phyloP scores from a whole-genome alignment of 2,329 filamentous ascomycete genomes.

The Lachnellula suecica region DNA sequence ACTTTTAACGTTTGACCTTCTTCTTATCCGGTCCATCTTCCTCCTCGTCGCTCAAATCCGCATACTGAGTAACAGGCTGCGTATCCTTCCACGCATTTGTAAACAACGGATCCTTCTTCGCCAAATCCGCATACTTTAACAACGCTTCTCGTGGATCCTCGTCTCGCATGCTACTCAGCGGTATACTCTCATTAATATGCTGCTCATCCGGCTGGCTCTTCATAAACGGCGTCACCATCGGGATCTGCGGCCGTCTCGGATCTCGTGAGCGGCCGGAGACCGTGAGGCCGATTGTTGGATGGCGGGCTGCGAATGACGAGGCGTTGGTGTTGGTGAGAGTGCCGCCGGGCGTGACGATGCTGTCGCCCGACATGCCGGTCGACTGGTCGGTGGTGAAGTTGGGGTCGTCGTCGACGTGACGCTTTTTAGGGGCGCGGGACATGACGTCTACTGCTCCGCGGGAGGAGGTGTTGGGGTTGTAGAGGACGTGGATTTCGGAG shows the following conservation, averaged over 20 bases:
- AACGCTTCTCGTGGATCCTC: constrained; percentile 94
- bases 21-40: constrained; percentile 67
- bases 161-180: constrained; percentile 88
- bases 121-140: constrained; percentile 91
- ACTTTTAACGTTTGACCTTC: constrained; percentile 44
- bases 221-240: constrained; percentile 82
- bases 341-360: constrained; percentile 70
- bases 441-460: constrained; percentile 86
- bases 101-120: constrained; percentile 90
- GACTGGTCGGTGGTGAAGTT: constrained; percentile 81
- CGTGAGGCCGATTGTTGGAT: constrained; percentile 72
- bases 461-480: constrained; percentile 79
- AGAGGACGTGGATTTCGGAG: constrained; percentile 84
- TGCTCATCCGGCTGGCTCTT: constrained; percentile 87
- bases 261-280: constrained; percentile 76
- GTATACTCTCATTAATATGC: constrained; percentile 85
- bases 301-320: constrained; percentile 53
- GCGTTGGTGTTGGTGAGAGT: constrained; percentile 49
- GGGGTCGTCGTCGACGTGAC: constrained; percentile 92
- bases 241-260: constrained; percentile 81
- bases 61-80: constrained; percentile 89
- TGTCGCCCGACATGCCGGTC: constrained; percentile 78
- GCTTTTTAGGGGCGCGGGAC: constrained; percentile 89
- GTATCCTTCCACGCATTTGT: constrained; percentile 91
- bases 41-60: constrained; percentile 80